Conservation (phyloP, 768 basidiomycete species). For the Trametes cingulata region DNA sequence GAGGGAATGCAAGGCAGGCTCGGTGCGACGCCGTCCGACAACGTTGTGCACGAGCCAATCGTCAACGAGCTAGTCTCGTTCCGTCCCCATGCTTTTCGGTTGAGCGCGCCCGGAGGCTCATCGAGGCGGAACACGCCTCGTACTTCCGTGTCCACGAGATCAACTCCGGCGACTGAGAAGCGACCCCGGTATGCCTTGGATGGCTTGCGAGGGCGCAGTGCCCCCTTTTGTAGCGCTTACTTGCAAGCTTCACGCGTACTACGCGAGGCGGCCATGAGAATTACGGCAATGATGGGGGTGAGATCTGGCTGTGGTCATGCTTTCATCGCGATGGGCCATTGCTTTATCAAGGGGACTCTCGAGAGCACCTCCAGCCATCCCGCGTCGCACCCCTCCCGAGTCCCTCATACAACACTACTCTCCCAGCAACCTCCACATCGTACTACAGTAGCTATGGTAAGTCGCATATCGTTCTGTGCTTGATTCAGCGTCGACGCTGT, state of each 20-base stretch:
- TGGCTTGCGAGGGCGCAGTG: not conserved
- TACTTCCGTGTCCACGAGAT: not conserved
- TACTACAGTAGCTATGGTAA: not conserved
- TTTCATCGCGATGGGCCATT: conserved; percentile 3
- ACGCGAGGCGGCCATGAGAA: conserved; percentile 4
- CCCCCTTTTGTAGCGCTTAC: not conserved
- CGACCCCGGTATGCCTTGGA: not conserved
- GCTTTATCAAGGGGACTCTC: not conserved
- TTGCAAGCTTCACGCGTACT: not conserved
- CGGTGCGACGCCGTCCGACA: not conserved
- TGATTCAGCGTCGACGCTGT: too few species aligned
- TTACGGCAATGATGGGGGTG: not conserved
- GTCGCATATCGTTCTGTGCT: too few species aligned
- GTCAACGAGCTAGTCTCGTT: not conserved
- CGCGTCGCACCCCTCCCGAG: not conserved
- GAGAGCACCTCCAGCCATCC: not conserved
- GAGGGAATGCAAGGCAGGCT: not conserved
- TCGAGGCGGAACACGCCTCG: not conserved
- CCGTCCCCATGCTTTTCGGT: not conserved
- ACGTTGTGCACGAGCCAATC: not conserved
- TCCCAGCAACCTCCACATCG: not conserved
- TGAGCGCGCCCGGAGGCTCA: not conserved
- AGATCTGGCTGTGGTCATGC: not conserved
- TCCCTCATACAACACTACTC: not conserved
- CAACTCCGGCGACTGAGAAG: not conserved